Base-by-base conservation (phyloP, 2,329 filamentous ascomycete genomes). In the Trichoderma gracile region DNA sequence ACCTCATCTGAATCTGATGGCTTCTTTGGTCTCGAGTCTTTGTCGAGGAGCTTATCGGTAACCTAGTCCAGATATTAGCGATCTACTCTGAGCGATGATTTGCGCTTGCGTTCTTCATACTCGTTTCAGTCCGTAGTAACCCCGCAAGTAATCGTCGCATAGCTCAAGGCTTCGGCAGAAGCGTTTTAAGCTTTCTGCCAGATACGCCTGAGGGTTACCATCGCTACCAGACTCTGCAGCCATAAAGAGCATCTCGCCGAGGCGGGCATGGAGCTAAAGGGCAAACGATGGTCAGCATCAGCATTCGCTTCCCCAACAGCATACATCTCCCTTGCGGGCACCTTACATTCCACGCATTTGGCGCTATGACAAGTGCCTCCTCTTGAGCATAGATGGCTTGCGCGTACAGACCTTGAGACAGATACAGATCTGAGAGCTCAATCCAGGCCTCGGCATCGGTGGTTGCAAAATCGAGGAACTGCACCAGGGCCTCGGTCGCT, bases 391-490 rank as follows among this genome's bases (percentile, higher is more conserved):
- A 97, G 57, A 97, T 87, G 45, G 93, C 91, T 76, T 98, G 94
- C 15, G 88, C 79, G 73, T 90, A 92, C 71, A 94, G 78, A 0
- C 90, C 92, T 73, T 94, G 90, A 21, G 83, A 83, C 33, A 93
- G 82, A 77, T 99, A 98, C 67, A 97, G 79, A 74, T 97, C 92
- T 60, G 91, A 87, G 69, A 98, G 82, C 79, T 99, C 95, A 59
- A 92, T 86, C 95, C 95, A 99, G 10, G 91, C 89, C 79, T 99
- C 95, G 6, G 89, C 88, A 78, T 99, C 95, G 1, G 91, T 97
- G 2, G 95, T 93, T 61, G 89, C 90, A 67, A 89, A 88, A 73
- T 96, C 90, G 53, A 99, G 80, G 30, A 98, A 82, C 64, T 88
- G 83, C 67, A 88, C 87, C 65, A 98, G 78, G 30, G 89, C 87